Evolutionary conservation across 257 asterid genomes (phyloP), one percentile per base, ranked within the genome.

Genomic region (Cruciata laevipes): DNA sequence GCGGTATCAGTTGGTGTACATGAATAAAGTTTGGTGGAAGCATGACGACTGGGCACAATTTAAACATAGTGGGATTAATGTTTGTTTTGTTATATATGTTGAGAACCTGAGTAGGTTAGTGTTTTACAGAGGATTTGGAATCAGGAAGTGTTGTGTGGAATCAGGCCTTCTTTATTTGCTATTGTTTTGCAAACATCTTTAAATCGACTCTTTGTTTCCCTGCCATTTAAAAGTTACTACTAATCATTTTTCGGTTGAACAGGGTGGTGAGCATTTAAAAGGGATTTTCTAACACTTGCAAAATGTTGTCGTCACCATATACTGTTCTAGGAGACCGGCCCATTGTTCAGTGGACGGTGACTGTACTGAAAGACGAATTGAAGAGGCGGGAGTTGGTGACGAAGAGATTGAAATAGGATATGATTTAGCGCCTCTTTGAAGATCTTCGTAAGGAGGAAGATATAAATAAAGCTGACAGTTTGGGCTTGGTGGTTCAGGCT

Each of bases 271-370:
- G 35, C 2, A 37, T 12, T 40, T 5, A 31, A 42, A 72, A 67
- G 68, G 73, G 51, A 31, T 42, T 49, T 16, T 66, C 60, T 67
- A 72, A 70, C 60, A 24, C 51, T 78, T 53, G 61, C 73, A 76
- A 78, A 77, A 91, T 89, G 96, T 91, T 95, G 96, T 91, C 96
- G 3, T 86, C 98, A 14, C 86, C 87, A 18, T 87, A 83, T 79
- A 85, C 82, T 63, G 72, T 77, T 37, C 86, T 91, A 66, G 95
- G 84, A 31, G 71, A 77, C 73, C 75, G 82, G 32, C 67, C 96
- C 61, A 89, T 91, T 73, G 98, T 89, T 75, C 95, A 91, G 72
- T 91, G 95, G 96, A 91, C 73, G 82, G 98, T 91, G 72, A 87
- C 92, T 60, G 98, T 89, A 83, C 87, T 91, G 53, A 91, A 71